Base-by-base conservation (phyloP, 495 filamentous ascomycete species). In the Monascus purpureus region DNA sequence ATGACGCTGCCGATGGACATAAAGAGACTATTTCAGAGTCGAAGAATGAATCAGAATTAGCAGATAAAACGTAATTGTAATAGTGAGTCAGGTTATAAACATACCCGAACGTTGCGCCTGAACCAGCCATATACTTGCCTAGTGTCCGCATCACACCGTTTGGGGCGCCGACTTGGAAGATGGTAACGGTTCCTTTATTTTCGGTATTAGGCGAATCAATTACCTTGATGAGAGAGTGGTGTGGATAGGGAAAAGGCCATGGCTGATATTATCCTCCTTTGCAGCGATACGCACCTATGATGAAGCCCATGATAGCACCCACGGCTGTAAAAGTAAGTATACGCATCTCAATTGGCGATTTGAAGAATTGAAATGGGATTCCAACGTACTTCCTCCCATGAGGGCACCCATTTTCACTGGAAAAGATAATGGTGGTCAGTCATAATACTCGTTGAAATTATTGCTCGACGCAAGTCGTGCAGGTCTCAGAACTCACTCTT, bases 1-100 rank as follows among this genome's bases (percentile, higher is more conserved):
- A 97, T 95, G 13, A 88, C 85, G 42, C 82, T 93, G 39, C 90
- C 90, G 46, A 97, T 94, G 23, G 81, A 87, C 90, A 97, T 97
- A 70, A 97, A 97, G 57, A 95, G 93, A 13, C 90, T 97, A 33
- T 28, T 14, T 16, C n/a, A 29, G 17, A 17, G 6, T 33, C 18
- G 34, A 36, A 13, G 14, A 18, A 29, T 19, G 29, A n/a, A n/a
- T n/a, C n/a, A n/a, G n/a, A n/a, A 29, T 47, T 42, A 38, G 41
- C 16, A 20, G 17, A 9, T 23, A 12, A 23, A 19, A 22, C 17
- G 15, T 4, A 37, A 20, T 32, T 36, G 15, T 26, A 33, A 23
- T 4, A 32, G 13, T 32, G 22, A 26, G n/a, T n/a, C n/a, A n/a
- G n/a, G n/a, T n/a, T n/a, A n/a, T n/a, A 23, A 33, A 41, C 73